Evolutionary conservation across 805 yeast genomes (phyloP).

Genomic region (Blastobotrys mokoenaii): DNA sequence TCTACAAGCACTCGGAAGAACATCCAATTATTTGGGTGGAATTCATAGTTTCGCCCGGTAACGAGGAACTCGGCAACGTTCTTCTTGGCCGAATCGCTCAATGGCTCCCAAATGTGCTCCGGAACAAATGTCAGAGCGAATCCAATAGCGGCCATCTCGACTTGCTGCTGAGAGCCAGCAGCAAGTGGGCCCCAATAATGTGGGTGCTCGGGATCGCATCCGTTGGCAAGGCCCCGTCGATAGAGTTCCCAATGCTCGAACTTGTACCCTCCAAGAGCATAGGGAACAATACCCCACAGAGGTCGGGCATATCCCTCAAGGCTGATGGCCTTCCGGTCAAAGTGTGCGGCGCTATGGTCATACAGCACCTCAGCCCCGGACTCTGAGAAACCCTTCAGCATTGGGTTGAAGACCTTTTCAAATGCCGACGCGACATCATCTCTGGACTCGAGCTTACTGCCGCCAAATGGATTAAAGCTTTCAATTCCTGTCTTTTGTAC

Average conservation of each 20-base stretch:
- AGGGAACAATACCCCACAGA: slow-evolving; percentile 28
- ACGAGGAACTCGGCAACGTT: slow-evolving; percentile 18
- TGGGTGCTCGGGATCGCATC: slow-evolving; percentile 23
- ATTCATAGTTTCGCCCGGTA: slow-evolving; percentile 16
- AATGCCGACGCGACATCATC: slow-evolving; percentile 13
- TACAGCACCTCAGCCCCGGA: slow-evolving; percentile 15
- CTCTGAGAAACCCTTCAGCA: slow-evolving; percentile 12
- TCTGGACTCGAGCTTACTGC: slow-evolving; percentile 9
- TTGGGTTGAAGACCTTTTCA: slow-evolving; percentile 11
- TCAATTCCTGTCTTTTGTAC: too few species aligned
- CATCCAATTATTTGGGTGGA: slow-evolving; percentile 24
- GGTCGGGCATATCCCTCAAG: slow-evolving; percentile 28
- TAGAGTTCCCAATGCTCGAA: slow-evolving; percentile 23
- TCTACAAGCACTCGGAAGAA: slow-evolving; percentile 27
- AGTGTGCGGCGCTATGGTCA: slow-evolving; percentile 22
- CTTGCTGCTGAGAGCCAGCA: slow-evolving; percentile 19
- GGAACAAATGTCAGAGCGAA: slow-evolving; percentile 23
- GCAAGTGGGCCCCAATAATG: slow-evolving; percentile 27
- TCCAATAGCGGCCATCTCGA: slow-evolving; percentile 28
- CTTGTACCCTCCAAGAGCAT: slow-evolving; percentile 18
- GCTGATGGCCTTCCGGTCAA: slow-evolving; percentile 20
- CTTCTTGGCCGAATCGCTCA: slow-evolving; percentile 15
- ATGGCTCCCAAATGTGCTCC: slow-evolving; percentile 25
- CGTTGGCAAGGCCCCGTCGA: slow-evolving; percentile 23
- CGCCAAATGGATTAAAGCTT: slow-evolving; percentile 4